Evolutionary conservation across 2,329 filamentous ascomycete genomes (phyloP).

Genomic region (Sporothrix protearum): DNA sequence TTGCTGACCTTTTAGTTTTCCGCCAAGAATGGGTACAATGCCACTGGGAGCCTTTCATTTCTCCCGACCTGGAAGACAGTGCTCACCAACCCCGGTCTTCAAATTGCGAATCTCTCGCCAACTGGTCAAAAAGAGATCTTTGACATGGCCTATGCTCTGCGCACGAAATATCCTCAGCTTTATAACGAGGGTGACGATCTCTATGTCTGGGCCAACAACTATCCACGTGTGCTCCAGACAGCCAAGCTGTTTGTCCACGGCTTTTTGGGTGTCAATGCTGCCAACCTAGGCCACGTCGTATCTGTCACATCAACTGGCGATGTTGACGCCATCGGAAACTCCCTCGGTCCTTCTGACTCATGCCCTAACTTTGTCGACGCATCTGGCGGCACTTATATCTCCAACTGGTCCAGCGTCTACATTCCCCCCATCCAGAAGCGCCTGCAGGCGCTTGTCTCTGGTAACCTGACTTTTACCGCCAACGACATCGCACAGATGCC

Average conservation of each 20-base stretch:
- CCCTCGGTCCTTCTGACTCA: constrained; percentile 59
- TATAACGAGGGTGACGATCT: constrained; percentile 51
- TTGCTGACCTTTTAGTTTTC: constrained; percentile 44
- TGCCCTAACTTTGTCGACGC: constrained; percentile 58
- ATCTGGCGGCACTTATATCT: constrained; percentile 47
- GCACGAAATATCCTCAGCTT: constrained; percentile 50
- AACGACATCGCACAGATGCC: constrained; percentile 50
- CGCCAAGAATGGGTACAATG: constrained; percentile 48
- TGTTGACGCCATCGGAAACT: constrained; percentile 54
- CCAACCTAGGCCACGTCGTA: constrained; percentile 52
- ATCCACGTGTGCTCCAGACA: constrained; percentile 60
- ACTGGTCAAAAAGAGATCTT: constrained; percentile 62
- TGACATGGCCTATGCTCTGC: constrained; percentile 52
- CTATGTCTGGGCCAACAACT: constrained; percentile 63
- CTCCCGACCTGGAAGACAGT: constrained; percentile 57
- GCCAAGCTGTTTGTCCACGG: constrained; percentile 59
- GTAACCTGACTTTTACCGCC: constrained; percentile 49
- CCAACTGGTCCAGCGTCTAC: constrained; percentile 23
- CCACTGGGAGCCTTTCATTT: constrained; percentile 53
- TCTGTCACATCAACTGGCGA: constrained; percentile 56
- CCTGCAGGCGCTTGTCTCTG: constrained; percentile 51
- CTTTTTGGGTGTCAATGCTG: constrained; percentile 56
- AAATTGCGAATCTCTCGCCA: constrained; percentile 57
- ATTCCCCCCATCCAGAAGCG: constrained; percentile 50
- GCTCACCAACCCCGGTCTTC: constrained; percentile 50